Conservation (phyloP, 768 basidiomycete species). For the Lepiota venenata region DNA sequence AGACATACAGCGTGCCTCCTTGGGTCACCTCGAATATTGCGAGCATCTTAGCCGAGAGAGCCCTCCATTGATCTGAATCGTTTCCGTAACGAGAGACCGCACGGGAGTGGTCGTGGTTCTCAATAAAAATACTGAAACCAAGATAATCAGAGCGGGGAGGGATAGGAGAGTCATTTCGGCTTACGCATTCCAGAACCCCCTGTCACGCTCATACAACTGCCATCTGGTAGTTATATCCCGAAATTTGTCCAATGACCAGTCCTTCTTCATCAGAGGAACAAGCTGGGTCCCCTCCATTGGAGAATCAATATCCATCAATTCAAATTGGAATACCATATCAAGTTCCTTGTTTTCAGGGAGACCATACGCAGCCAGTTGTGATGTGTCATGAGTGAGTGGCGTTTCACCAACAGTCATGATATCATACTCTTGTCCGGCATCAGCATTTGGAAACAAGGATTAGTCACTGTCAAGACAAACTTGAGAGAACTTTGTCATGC, state of each 20-base stretch:
- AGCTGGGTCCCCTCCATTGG: constrained; percentile 30
- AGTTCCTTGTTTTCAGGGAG: constrained; percentile 57
- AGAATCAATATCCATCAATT: constrained; percentile 57
- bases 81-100: constrained; percentile 65
- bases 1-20: constrained; percentile 67
- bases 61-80: constrained; percentile 55
- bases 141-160: constrained; percentile 2
- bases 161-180: constrained; percentile 19
- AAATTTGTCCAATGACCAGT: constrained; percentile 53
- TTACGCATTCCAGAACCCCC: constrained; percentile 68
- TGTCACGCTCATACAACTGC: constrained; percentile 54
- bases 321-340: constrained; percentile 65
- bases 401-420: constrained; percentile 68
- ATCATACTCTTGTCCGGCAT: constrained; percentile 39
- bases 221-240: constrained; percentile 47
- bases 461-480: constrained; percentile 32
- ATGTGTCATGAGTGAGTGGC: constrained; percentile 51
- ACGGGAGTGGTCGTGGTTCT: constrained; percentile 69
- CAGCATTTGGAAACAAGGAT: not conserved
- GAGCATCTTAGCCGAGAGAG: constrained; percentile 60
- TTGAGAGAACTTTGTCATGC: constrained; percentile 54
- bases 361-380: constrained; percentile 51
- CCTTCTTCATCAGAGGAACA: constrained; percentile 35
- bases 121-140: constrained; percentile 49
- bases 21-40: constrained; percentile 59